Evolutionary conservation across 1,139 yeast species (phyloP).

Genomic region (Debaryomyces fabryi): DNA sequence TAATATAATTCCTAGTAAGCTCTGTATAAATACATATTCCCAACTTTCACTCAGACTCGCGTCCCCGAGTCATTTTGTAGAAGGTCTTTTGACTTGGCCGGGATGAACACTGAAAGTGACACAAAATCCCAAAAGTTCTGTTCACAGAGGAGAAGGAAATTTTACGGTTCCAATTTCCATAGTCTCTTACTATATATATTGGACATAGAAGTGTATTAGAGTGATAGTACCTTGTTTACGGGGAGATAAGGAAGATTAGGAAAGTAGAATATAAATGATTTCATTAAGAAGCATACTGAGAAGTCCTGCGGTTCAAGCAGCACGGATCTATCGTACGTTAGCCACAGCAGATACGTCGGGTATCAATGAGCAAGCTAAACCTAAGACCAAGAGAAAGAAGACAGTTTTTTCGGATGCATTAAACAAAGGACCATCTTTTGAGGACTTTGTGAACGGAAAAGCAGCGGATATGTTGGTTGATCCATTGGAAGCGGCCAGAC

Average conservation of each 20-base stretch:
- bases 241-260: not conserved
- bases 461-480: constrained; percentile 68
- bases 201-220: not conserved
- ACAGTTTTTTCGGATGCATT: constrained; percentile 72
- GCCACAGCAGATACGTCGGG: constrained; percentile 16
- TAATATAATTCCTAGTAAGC: constrained; percentile 8
- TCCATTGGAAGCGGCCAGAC: constrained; percentile 69
- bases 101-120: constrained; percentile 1
- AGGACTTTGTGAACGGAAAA: constrained; percentile 81
- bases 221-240: not conserved
- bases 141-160: constrained; percentile 1
- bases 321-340: constrained; percentile 13
- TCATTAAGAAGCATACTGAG: constrained; percentile 7
- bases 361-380: constrained; percentile 8
- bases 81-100: not conserved
- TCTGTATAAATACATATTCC: not conserved
- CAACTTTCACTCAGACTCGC: not conserved
- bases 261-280: constrained; percentile 1
- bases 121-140: not conserved
- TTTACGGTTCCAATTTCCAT: not conserved
- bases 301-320: constrained; percentile 1
- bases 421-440: constrained; percentile 90
- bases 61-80: not conserved
- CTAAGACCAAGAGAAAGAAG: constrained; percentile 43
- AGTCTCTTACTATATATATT: not conserved